Conservation (phyloP, 495 filamentous ascomycete genomes). For the Penicillium psychrofluorescens region DNA sequence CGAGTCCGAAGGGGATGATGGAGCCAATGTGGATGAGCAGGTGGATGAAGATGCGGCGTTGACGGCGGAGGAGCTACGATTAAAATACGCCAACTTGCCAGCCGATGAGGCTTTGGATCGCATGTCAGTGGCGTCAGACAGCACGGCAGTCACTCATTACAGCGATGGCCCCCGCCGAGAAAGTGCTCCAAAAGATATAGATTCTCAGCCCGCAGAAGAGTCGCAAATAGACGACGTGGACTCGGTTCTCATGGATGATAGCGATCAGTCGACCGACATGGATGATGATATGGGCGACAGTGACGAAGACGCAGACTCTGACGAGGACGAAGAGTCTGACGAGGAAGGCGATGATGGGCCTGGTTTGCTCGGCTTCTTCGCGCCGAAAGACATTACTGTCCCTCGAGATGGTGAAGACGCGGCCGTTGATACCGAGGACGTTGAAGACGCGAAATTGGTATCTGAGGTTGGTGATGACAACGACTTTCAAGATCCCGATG, state of each 20-base stretch:
- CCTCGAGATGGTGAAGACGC: conserved; percentile 25
- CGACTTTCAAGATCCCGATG: conserved; percentile 32
- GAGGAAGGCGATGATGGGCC: conserved; percentile 47
- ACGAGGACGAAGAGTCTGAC: conserved; percentile 38
- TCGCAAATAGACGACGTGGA: conserved; percentile 60
- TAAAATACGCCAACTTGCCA: conserved; percentile 72
- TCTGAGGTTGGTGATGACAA: conserved; percentile 17
- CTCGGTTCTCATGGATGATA: conserved; percentile 60
- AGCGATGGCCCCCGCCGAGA: conserved; percentile 13
- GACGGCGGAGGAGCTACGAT: conserved; percentile 68
- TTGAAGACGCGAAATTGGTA: conserved; percentile 11
- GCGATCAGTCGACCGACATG: conserved; percentile 84
- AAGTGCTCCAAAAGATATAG: conserved; percentile 15
- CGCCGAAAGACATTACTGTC: conserved; percentile 34
- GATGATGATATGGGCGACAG: conserved; percentile 72
- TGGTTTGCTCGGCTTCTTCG: conserved; percentile 63
- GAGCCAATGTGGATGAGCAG: conserved; percentile 52
- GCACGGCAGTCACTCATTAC: conserved; percentile 7
- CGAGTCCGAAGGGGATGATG: conserved; percentile 36
- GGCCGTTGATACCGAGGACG: conserved; percentile 15
- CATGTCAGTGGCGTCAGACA: conserved; percentile 19
- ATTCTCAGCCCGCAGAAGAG: conserved; percentile 14
- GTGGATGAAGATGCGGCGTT: conserved; percentile 69
- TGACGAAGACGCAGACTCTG: conserved; percentile 47
- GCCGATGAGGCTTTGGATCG: conserved; percentile 16